A percentile compares a stretch with the other conserved stretches of the same genome.
Conservation (phyloP, 352 stramenopile genomes). For the Phytophthora hybrid region DNA sequence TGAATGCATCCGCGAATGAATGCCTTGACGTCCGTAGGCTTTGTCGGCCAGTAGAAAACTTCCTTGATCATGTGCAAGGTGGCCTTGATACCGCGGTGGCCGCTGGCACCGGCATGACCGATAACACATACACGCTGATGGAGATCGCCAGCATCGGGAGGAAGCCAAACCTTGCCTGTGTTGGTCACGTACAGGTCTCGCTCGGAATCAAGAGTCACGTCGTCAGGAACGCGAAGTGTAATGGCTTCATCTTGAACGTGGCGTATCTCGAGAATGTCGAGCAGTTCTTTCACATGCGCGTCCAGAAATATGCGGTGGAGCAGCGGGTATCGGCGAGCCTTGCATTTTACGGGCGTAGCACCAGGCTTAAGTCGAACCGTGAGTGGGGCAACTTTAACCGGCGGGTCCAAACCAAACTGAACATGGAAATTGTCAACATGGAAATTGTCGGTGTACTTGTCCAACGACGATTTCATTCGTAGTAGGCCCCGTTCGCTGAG, state of each 20-base stretch:
- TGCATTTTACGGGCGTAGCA: background rate
- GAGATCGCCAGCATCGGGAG: background rate
- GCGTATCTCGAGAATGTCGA: background rate
- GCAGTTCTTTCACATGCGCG: background rate
- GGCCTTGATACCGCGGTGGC: background rate
- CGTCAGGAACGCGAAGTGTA: background rate
- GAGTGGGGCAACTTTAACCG: background rate
- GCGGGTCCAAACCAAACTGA: background rate
- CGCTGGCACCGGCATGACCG: background rate
- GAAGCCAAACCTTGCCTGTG: background rate
- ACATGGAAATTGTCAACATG: background rate
- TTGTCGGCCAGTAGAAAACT: background rate
- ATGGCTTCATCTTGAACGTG: background rate
- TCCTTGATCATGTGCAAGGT: background rate
- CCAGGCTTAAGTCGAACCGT: background rate
- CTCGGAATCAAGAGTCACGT: background rate
- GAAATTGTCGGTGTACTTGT: background rate
- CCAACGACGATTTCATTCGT: background rate
- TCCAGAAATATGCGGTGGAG: background rate
- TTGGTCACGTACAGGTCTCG: background rate
- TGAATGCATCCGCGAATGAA: background rate
- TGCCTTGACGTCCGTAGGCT: background rate
- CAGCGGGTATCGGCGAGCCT: background rate
- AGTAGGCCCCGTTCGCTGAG: background rate
- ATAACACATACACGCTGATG: background rate